Evolutionary conservation across 805 yeast species (phyloP).

Genomic region (Saturnispora quitensis): DNA sequence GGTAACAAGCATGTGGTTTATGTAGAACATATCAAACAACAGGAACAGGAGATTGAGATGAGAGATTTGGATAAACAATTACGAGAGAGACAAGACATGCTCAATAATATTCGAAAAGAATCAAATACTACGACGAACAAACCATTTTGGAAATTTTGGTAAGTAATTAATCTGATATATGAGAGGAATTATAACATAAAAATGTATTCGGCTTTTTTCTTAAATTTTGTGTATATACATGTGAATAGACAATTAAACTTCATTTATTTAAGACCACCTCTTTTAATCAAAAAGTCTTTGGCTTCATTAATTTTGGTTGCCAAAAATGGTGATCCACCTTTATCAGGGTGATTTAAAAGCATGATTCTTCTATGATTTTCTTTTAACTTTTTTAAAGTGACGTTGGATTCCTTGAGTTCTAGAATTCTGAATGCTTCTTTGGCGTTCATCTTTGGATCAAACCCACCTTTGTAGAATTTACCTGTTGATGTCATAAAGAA

Average conservation of each 20-base stretch:
- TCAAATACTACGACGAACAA: slow-evolving; percentile 5
- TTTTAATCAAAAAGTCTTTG: slow-evolving; percentile 64
- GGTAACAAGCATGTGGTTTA: slow-evolving; percentile 56
- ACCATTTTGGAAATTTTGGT: slow-evolving; percentile 27
- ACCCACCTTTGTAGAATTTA: slow-evolving; percentile 77
- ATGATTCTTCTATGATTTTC: slow-evolving; percentile 77
- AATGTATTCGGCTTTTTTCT: background rate
- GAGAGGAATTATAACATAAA: background rate
- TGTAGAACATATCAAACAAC: slow-evolving; percentile 63
- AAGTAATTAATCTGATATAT: background rate
- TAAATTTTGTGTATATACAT: slow-evolving; percentile 5
- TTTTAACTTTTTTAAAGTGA: slow-evolving; percentile 56
- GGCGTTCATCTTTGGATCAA: slow-evolving; percentile 83
- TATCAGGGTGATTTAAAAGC: slow-evolving; percentile 90
- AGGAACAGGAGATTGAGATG: slow-evolving; percentile 50
- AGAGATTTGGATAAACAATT: slow-evolving; percentile 33
- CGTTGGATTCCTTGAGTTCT: slow-evolving; percentile 58
- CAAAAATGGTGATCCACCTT: slow-evolving; percentile 82
- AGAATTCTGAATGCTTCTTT: slow-evolving; percentile 83
- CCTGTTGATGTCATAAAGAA: slow-evolving; percentile 56
- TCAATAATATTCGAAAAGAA: slow-evolving; percentile 13
- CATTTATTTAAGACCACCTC: slow-evolving; percentile 36
- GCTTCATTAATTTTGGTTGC: slow-evolving; percentile 94
- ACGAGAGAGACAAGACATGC: slow-evolving; percentile 28
- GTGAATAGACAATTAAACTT: slow-evolving; percentile 1